Base-by-base conservation (phyloP, 2,329 filamentous ascomycete genomes). In the Colletotrichum tabaci region DNA sequence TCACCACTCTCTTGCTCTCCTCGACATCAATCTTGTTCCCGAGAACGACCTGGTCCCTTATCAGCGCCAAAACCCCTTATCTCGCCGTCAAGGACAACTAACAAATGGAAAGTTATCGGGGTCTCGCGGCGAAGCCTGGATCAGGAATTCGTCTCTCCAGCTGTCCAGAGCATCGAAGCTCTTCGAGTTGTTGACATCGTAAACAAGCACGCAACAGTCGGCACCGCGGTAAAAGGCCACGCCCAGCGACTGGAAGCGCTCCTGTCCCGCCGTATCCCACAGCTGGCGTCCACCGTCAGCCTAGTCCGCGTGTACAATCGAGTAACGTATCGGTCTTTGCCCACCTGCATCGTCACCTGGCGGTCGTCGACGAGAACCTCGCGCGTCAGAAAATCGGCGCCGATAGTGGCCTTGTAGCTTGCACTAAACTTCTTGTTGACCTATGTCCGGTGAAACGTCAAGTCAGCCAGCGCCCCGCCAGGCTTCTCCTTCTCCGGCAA, bases 371-470 rank as follows among this genome's bases (percentile, higher is more conserved):
- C 96, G 75, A 98, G 87, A 50, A 99, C 96, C 86, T 99, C 96
- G 83, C 98, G 97, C 67, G 96, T 99, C 73, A 99, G 88, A 85
- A 99, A 99, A 84, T 99, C 96, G 82, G 96, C 96, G 76, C 96
- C 96, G 82, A 99, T 99, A 56, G 96, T 99, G 72, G 96, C 96
- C 87, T 99, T 99, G 91, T 99, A 99, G 87, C 95, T 98, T 77
- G 95, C 96, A 82, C 95, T 98, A 88, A 99, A 99, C 84, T 99
- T 98, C 87, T 99, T 99, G 89, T 99, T 99, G 90, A 99, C 96
- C 96, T 98, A 44, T n/a, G 18, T 42, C 55, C 52, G 46, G 53
- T n/a, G 38, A 49, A 60, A 38, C 15, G 26, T 42, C 44, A 49
- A 47, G 26, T 72, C 42, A 72, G 50, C 30, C 40, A 55, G 42